Conservation (phyloP, 441 rosid genomes). For the Aquilaria agallochum region DNA sequence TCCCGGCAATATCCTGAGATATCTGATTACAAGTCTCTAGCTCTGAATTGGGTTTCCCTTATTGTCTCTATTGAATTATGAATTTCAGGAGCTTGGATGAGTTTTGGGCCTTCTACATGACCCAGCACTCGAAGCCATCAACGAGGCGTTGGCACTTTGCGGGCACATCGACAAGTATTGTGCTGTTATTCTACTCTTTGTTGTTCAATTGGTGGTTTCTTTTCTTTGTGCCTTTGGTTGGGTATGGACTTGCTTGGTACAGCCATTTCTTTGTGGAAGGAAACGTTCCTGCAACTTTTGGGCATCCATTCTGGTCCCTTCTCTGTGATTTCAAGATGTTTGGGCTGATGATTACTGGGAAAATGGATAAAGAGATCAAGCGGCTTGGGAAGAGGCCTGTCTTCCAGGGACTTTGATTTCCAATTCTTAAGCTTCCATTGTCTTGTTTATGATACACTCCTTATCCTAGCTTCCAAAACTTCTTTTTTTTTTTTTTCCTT, state of each 20-base stretch:
- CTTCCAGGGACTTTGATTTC: conserved; percentile 42
- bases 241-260: conserved; percentile 92
- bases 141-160: conserved; percentile 92
- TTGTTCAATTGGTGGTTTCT: conserved; percentile 62
- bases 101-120: conserved; percentile 89
- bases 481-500: background rate
- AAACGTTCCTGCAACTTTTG: conserved; percentile 77
- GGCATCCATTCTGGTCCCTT: conserved; percentile 92
- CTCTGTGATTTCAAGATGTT: conserved; percentile 92
- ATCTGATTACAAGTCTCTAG: conserved; percentile 2
- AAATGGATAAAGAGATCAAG: conserved; percentile 94
- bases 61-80: conserved; percentile 29
- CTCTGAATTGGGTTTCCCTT: conserved; percentile 7
- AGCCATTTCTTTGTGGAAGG: conserved; percentile 96
- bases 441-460: conserved; percentile 2
- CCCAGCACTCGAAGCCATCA: conserved; percentile 81
- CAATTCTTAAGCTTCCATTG: background rate
- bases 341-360: conserved; percentile 86
- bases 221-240: conserved; percentile 61
- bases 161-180: conserved; percentile 56
- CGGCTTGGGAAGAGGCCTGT: conserved; percentile 94
- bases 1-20: no score
- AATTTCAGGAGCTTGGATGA: conserved; percentile 94
- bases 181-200: conserved; percentile 47
- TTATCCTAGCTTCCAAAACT: no score